Conservation (phyloP, 2,329 filamentous ascomycete genomes). For the Sporothrix dimorphospora region DNA sequence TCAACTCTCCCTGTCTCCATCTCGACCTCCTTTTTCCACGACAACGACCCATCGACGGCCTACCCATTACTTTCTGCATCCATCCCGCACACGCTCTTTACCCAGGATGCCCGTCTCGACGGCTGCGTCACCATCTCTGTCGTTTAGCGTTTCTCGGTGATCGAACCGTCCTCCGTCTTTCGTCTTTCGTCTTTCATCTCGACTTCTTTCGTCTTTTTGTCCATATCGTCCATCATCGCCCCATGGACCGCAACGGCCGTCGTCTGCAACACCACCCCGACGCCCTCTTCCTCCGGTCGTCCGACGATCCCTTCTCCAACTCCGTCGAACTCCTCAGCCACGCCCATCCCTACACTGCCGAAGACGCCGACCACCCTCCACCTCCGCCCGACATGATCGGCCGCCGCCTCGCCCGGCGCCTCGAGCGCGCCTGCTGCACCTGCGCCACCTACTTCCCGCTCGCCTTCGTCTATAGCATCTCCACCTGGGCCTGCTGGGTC, state of each 20-base stretch:
- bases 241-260: constrained; percentile 17
- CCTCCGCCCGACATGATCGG: constrained; percentile 47
- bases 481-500: constrained; percentile 94
- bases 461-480: constrained; percentile 82
- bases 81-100: neutral
- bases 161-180: neutral
- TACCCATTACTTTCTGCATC: neutral
- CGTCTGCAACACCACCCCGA: neutral
- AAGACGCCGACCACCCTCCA: constrained; percentile 9
- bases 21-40: neutral
- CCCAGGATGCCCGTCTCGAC: constrained; percentile 24
- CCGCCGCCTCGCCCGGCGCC: constrained; percentile 66
- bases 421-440: constrained; percentile 83
- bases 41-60: neutral
- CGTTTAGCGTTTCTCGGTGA: constrained; percentile 16
- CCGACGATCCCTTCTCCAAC: neutral
- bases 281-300: neutral
- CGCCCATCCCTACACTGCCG: neutral
- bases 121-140: constrained; percentile 19
- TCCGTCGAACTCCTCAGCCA: constrained; percentile 10
- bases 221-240: neutral
- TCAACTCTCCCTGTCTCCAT: neutral
- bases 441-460: constrained; percentile 84
- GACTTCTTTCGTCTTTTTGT: neutral
- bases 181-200: neutral